Percentiles rank a stretch among this genome's conserved stretches.
phyloP scores from a whole-genome alignment of 345 rosid genomes.

The Tarenaya hassleriana region DNA sequence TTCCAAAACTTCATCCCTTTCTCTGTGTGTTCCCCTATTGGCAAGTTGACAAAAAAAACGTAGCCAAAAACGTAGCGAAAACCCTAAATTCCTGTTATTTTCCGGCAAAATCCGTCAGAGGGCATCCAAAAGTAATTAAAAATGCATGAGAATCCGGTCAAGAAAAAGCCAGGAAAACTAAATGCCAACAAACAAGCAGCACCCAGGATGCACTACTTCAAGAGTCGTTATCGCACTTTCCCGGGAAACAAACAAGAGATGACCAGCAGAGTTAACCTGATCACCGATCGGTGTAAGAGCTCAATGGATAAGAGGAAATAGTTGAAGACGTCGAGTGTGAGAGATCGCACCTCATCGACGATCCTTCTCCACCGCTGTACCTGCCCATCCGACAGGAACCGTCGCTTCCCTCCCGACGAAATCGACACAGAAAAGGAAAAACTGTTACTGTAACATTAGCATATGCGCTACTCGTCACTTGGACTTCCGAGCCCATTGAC shows the following conservation, averaged over 20 bases:
- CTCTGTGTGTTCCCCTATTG: background rate
- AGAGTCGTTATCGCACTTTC: background rate
- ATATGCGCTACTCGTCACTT: no score
- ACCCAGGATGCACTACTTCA: slow-evolving; percentile 6
- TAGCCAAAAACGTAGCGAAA: no score
- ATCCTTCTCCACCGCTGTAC: slow-evolving; percentile 51
- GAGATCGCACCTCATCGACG: slow-evolving; percentile 45
- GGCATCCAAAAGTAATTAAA: no score
- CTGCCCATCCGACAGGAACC: no score
- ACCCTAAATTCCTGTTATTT: no score
- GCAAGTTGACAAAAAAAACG: background rate
- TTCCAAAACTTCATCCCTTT: background rate
- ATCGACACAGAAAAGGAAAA: no score
- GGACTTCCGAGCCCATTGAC: no score
- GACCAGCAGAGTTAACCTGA: slow-evolving; percentile 29
- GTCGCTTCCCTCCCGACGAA: no score
- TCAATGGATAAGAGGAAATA: slow-evolving; percentile 49
- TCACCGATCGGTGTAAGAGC: slow-evolving; percentile 51
- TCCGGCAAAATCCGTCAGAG: no score
- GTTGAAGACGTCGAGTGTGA: slow-evolving; percentile 69
- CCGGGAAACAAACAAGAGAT: background rate
- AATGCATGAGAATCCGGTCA: no score
- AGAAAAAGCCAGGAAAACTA: no score
- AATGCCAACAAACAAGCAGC: slow-evolving; percentile 1
- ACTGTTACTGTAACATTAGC: no score